Evolutionary conservation across 441 rosid genomes (phyloP).

Genomic region (Populus trichocarpa): DNA sequence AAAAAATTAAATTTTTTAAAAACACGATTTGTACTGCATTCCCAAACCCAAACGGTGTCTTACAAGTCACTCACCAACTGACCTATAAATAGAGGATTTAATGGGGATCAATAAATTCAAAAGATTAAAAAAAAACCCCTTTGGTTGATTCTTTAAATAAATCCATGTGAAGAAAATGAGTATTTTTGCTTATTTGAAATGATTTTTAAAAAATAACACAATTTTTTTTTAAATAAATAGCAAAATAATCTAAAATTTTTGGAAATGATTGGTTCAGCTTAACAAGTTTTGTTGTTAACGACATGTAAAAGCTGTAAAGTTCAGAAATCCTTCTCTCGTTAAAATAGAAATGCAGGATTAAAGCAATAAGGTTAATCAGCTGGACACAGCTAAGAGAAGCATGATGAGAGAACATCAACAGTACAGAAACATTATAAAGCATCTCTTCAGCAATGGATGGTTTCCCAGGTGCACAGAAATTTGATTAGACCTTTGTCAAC

Average conservation of each 20-base stretch:
- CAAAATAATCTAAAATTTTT: too few relatives aligned
- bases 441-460: background rate
- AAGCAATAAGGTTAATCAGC: constrained; percentile 12
- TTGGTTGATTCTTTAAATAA: too few relatives aligned
- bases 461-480: too few relatives aligned
- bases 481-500: too few relatives aligned
- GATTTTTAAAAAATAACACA: background rate
- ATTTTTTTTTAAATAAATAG: background rate
- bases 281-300: background rate
- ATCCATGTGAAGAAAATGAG: too few relatives aligned
- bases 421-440: background rate
- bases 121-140: too few relatives aligned
- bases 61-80: too few relatives aligned
- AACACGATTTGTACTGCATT: too few relatives aligned
- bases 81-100: too few relatives aligned
- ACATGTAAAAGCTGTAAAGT: constrained; percentile 26
- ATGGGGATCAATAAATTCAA: too few relatives aligned
- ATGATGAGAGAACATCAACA: background rate
- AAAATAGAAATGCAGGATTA: constrained; percentile 1
- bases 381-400: constrained; percentile 18
- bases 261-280: background rate
- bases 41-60: too few relatives aligned
- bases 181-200: background rate
- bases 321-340: background rate
- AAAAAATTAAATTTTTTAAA: too few relatives aligned